Percentiles rank a stretch among this genome's conserved stretches.
phyloP scores from a whole-genome alignment of 1,139 yeast genomes.

The Yamadazyma membranifaciens region DNA sequence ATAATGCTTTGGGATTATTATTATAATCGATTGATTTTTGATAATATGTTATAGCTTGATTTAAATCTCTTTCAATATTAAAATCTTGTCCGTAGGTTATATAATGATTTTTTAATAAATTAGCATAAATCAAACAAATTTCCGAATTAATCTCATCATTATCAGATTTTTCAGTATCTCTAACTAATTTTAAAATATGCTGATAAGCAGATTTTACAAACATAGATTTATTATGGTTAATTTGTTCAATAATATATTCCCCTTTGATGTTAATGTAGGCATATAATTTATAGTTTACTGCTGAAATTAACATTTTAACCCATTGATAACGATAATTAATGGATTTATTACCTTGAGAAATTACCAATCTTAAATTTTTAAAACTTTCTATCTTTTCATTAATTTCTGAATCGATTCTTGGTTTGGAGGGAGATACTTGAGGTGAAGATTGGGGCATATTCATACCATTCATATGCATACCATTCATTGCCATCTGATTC shows the following conservation, averaged over 20 bases:
- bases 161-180: conserved; percentile 31
- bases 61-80: conserved; percentile 31
- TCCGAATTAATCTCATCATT: conserved; percentile 26
- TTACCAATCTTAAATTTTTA: conserved; percentile 31
- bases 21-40: conserved; percentile 34
- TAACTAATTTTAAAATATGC: conserved; percentile 38
- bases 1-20: conserved; percentile 35
- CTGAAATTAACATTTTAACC: conserved; percentile 44
- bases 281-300: conserved; percentile 41
- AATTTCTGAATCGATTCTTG: conserved; percentile 15
- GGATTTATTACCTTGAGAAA: conserved; percentile 46
- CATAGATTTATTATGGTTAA: conserved; percentile 30
- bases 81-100: conserved; percentile 37
- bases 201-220: conserved; percentile 42
- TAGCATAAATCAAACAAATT: conserved; percentile 38
- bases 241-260: conserved; percentile 36
- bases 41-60: conserved; percentile 31
- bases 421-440: not conserved
- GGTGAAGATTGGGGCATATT: conserved; percentile 5
- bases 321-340: conserved; percentile 43
- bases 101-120: conserved; percentile 39
- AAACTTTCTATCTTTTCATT: conserved; percentile 37
- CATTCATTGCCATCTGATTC: conserved; percentile 3
- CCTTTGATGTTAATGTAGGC: conserved; percentile 47
- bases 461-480: conserved; percentile 4